Conservation (phyloP, 2,329 filamentous ascomycete genomes). For the Thielaviopsis euricoi region DNA sequence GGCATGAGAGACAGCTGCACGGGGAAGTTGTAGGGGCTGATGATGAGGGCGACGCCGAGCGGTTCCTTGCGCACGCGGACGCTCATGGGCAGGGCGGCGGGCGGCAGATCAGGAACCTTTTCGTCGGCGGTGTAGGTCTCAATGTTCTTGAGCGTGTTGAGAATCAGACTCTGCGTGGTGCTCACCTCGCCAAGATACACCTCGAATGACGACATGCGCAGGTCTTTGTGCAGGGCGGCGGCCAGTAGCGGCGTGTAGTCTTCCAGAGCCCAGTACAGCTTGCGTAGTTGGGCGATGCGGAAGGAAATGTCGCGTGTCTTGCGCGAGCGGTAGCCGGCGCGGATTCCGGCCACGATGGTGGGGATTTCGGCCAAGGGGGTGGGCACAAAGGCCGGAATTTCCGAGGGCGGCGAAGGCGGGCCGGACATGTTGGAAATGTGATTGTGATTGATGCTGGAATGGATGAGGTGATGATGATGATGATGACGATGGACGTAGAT, state of each 20-base stretch:
- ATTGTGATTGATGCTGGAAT: neutral
- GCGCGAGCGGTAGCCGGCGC: slow-evolving; percentile 57
- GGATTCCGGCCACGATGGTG: slow-evolving; percentile 39
- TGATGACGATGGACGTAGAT: too few relatives aligned
- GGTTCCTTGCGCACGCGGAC: slow-evolving; percentile 78
- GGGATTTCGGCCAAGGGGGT: slow-evolving; percentile 30
- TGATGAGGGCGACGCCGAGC: slow-evolving; percentile 65
- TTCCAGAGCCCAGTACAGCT: slow-evolving; percentile 82
- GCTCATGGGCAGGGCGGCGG: slow-evolving; percentile 38
- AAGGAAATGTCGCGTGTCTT: slow-evolving; percentile 72
- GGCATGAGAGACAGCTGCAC: slow-evolving; percentile 65
- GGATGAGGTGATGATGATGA: too few relatives aligned
- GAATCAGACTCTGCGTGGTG: slow-evolving; percentile 66
- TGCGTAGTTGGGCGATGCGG: slow-evolving; percentile 71
- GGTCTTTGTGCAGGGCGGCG: slow-evolving; percentile 60
- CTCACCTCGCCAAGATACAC: slow-evolving; percentile 56
- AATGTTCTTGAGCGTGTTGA: slow-evolving; percentile 63
- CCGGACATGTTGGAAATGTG: neutral
- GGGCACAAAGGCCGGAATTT: slow-evolving; percentile 19
- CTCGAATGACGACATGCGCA: slow-evolving; percentile 66
- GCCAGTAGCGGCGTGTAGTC: slow-evolving; percentile 59
- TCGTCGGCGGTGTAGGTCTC: slow-evolving; percentile 76
- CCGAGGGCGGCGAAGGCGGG: slow-evolving; percentile 3
- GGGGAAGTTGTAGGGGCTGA: slow-evolving; percentile 91
- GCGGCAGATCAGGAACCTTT: slow-evolving; percentile 44